Evolutionary conservation across 2,329 filamentous ascomycete genomes (phyloP).

Genomic region (Hymenoscyphus scutula): DNA sequence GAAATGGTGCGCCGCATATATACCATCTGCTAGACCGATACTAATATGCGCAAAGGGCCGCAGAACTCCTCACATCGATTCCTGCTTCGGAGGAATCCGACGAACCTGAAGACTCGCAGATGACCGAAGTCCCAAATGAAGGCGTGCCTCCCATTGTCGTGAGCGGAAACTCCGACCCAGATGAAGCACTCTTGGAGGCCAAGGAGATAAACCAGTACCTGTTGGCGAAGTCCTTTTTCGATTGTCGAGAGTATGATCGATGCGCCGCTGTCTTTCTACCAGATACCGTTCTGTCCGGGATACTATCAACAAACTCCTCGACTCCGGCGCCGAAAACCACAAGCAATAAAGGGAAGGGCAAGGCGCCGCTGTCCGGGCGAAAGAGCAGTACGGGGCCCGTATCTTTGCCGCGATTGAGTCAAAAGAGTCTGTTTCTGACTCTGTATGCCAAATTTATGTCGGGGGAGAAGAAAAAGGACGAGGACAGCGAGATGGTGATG

Average conservation of each 20-base stretch:
- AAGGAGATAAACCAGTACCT: slow-evolving; percentile 81
- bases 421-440: slow-evolving; percentile 88
- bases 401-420: slow-evolving; percentile 63
- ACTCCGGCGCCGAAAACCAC: slow-evolving; percentile 39
- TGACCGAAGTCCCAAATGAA: slow-evolving; percentile 51
- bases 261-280: slow-evolving; percentile 87
- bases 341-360: slow-evolving; percentile 60
- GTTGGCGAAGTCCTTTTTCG: slow-evolving; percentile 89
- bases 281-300: slow-evolving; percentile 69
- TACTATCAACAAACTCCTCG: slow-evolving; percentile 49
- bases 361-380: slow-evolving; percentile 39
- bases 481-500: slow-evolving; percentile 96
- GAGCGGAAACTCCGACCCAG: slow-evolving; percentile 60
- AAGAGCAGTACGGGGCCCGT: slow-evolving; percentile 15
- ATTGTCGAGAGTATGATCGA: slow-evolving; percentile 91
- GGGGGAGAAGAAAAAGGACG: slow-evolving; percentile 93
- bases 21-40: not conserved
- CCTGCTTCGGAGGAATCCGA: slow-evolving; percentile 50
- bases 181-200: slow-evolving; percentile 73
- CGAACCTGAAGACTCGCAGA: slow-evolving; percentile 57
- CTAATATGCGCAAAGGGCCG: slow-evolving; percentile 62
- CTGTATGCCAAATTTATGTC: slow-evolving; percentile 91
- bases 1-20: slow-evolving; percentile 68
- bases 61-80: slow-evolving; percentile 86
- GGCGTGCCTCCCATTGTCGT: slow-evolving; percentile 50